phyloP scores from a whole-genome alignment of 2,329 filamentous ascomycete species.

The Colletotrichum chrysophilum region DNA sequence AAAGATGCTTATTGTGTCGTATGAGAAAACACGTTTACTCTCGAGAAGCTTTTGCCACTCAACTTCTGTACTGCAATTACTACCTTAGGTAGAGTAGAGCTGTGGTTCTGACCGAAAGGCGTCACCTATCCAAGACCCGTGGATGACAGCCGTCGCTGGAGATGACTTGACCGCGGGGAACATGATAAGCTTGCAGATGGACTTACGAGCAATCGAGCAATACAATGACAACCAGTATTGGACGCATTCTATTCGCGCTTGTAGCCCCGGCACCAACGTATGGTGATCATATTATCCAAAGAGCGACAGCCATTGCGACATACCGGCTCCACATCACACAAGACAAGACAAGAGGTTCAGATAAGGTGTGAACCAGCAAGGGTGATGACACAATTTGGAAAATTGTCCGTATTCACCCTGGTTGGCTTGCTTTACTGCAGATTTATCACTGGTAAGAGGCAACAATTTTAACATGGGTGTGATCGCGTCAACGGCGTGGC shows the following conservation, averaged over 20 bases:
- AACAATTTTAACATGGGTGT: neutral
- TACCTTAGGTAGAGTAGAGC: neutral
- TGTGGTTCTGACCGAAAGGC: neutral
- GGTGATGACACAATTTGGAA: neutral
- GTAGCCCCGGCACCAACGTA: neutral
- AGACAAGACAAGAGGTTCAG: neutral
- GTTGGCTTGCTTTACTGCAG: neutral
- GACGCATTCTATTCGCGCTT: neutral
- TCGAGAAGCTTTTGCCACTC: neutral
- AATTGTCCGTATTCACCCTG: neutral
- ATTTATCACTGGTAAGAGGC: neutral
- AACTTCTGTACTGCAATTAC: neutral
- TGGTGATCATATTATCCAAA: neutral
- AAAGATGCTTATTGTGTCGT: neutral
- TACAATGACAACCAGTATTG: neutral
- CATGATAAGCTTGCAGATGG: neutral
- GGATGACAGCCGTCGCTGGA: neutral
- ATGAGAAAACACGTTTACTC: neutral
- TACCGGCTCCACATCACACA: neutral
- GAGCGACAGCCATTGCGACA: neutral
- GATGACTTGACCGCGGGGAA: neutral
- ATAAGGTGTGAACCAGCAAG: neutral
- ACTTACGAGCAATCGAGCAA: rapidly evolving
- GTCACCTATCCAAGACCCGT: neutral
- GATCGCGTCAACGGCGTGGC: neutral